Evolutionary conservation across 257 asterid species (phyloP).

Genomic region (Ligustrum vulgare): DNA sequence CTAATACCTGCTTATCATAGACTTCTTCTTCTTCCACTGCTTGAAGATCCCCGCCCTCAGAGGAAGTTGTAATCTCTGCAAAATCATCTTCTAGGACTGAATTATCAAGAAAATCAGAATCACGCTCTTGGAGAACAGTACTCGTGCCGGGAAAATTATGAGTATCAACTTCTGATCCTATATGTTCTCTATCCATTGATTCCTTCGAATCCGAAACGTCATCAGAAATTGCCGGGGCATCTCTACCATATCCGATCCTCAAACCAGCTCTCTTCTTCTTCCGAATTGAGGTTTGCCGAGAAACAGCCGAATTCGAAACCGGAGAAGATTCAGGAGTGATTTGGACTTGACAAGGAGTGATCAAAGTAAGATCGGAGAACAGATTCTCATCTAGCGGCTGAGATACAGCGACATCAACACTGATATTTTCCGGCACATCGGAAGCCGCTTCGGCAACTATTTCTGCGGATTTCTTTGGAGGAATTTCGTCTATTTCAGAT

Average conservation of each 20-base stretch:
- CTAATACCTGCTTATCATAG: neutral
- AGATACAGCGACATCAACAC: conserved; percentile 6
- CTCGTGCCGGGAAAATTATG: neutral
- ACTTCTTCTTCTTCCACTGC: conserved; percentile 10
- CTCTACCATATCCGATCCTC: conserved; percentile 55
- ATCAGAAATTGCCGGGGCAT: neutral
- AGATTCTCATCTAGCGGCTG: conserved; percentile 46
- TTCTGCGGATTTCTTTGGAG: conserved; percentile 4
- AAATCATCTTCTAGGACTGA: neutral
- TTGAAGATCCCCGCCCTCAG: conserved; percentile 6
- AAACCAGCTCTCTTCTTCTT: conserved; percentile 46
- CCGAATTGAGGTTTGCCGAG: conserved; percentile 13
- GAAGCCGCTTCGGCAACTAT: neutral
- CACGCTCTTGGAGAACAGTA: conserved; percentile 4
- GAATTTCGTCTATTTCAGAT: neutral
- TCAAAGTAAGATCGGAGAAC: conserved; percentile 53
- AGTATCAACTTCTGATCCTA: neutral
- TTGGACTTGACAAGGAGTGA: neutral
- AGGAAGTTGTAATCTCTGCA: neutral
- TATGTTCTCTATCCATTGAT: neutral
- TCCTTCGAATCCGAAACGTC: neutral
- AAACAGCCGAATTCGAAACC: neutral
- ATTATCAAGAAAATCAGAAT: neutral
- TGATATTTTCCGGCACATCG: conserved; percentile 4
- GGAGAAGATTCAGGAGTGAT: neutral